Evolutionary conservation across 139 green algal genomes (phyloP), one percentile per base, ranked within the genome.

Genomic region (Pycnococcus provasolii): DNA sequence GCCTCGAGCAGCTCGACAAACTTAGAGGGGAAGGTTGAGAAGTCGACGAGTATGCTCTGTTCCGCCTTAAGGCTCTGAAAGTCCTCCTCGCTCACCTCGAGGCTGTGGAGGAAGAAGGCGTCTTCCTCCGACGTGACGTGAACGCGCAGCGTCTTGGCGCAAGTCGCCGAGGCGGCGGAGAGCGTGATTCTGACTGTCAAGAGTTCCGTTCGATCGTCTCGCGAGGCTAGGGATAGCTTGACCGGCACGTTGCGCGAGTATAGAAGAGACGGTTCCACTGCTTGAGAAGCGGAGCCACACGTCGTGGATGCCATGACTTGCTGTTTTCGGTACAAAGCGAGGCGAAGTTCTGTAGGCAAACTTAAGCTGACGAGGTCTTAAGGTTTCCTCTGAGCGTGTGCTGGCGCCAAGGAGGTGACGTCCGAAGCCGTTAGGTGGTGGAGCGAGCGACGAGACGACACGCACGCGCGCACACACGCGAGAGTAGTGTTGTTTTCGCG

Each of bases 41-140:
- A 96, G 71, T 97, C 90, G 4, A 97, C 90, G 1, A 95, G 77
- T 60, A 97, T 92, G 67, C 83, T 82, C 76, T 97, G 88, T 53
- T 95, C 87, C 37, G 76, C 72, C 66, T 91, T 92, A 0, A 97
- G 66, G 15, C 62, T 69, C 57, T 85, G 77, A 45, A 92, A 97
- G 40, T 95, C 87, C 58, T 95, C 86, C 79, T 96, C 91, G 39
- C 64, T 86, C 9, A 96, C 82, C 51, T 96, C 91, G 44, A 95
- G 61, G 1, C 83, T 84, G 62, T 95, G 86, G 58, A 95, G 71
- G 53, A 92, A 85, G 50, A 76, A 75, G 7, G 69, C 62, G 64
- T 95, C 87, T 1, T 73, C 74, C 40, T 94, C 89, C 65, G 77
- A 88, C 13, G 84, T 89, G 0, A 93, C 61, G 42, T 89, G 84